Evolutionary conservation across 805 yeast genomes (phyloP), one percentile per base, ranked within the genome.

Genomic region (Candida maris): DNA sequence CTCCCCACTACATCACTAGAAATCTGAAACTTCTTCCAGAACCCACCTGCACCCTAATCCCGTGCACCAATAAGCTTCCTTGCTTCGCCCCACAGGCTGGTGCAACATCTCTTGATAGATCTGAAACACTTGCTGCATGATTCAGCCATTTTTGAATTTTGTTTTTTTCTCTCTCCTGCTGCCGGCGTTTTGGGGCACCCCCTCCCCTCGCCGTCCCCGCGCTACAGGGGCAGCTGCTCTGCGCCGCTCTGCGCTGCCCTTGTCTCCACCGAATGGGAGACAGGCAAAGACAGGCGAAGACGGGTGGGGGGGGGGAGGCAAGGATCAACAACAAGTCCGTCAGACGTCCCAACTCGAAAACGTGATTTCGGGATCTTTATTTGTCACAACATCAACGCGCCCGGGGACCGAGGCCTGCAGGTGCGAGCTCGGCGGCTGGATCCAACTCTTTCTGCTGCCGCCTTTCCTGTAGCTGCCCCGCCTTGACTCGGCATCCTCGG

Each of bases 401-500:
- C 13, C 31, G 8, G 13, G 21, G 9, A 9, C 10, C 9, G 9
- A 9, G 24, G 10, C 10, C 24, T 12, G 24, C 12, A 22, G 10
- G 9, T 12, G 24, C 9, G 9, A 9, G 24, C 24, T 9, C 24
- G 10, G 24, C 12, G 24, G 10, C 24, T 22, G 24, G 24, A 9
- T 22, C 9, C 24, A 9, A 22, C 12, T 22, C 10, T 22, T 9
- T 9, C 24, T 22, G 24, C 10, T 22, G 24, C 10, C 24, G 10
- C 10, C 21, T 25, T 16, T 7, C 14, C 14, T 25, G 28, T 10
- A n/a, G 14, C 21, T 28, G 21, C 28, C 35, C 18, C 42, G 14
- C 29, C 27, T 27, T 10, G 48, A 19, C 6, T 23, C 20, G 15
- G 38, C 22, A 6, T 38, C 38, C n/a, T 44, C 48, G 2, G 44